Base-by-base conservation (phyloP, 805 yeast species). In the Aciculoconidium aculeatum region DNA sequence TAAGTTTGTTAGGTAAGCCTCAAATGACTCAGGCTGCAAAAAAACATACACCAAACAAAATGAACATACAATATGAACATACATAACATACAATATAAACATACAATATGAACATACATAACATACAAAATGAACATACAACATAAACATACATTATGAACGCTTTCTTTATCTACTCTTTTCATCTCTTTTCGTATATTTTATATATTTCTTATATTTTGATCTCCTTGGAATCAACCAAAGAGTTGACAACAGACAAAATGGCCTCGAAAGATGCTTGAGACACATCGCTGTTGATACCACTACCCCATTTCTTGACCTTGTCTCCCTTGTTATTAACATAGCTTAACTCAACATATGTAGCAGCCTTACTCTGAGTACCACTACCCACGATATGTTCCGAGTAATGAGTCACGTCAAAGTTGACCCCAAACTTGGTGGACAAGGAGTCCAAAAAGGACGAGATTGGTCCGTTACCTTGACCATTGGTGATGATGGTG, bases 401-500 rank as follows among this genome's bases (percentile, higher is more conserved):
- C 15, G 71, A 65, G 55, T 80, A 80, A 50, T 75, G 70, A 42
- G 70, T 70, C 17, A 80, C 82, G 56, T 76, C 82, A 23, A 80
- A 61, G 37, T 63, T 61, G 33, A 66, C 61, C 21, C 72, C 72
- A 30, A 75, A 63, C 36, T 67, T 61, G 29, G 63, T 55, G 14
- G 78, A 63, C 27, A 80, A 51, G 11, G 86, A 85, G 52, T 77
- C 77, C 31, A 76, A 63, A 53, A 79, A 75, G 2, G 87, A 73
- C 21, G 88, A 80, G 37, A 80, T 77, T 35, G 87, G 88, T 45
- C 90, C 90, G 46, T 80, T 80, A 58, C 90, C 90, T 16, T 65
- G 51, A 45, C 88, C 87, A 18, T 52, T 45, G 27, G 75, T 58
- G 26, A 50, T 42, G 22, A 37, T 28, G 10, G 15, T 27, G 11